phyloP scores from a whole-genome alignment of 768 basidiomycete species.

The Hygrocybe coccinea region DNA sequence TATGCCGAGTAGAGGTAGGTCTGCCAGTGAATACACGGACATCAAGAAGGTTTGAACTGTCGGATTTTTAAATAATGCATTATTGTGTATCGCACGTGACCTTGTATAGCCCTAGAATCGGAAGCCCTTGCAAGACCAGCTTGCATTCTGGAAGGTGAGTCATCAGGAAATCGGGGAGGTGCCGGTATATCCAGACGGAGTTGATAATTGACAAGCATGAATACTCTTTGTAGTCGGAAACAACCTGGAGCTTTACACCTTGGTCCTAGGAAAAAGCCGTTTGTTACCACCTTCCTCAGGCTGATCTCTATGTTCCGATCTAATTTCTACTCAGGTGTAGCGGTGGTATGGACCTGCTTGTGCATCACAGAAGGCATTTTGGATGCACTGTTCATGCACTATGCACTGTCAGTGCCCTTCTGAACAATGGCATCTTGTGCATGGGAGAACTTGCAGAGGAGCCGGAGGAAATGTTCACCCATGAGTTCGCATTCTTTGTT shows the following conservation, averaged over 20 bases:
- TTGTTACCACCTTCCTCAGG: neutral
- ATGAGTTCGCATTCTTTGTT: neutral
- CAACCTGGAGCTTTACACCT: neutral
- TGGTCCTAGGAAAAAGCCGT: slow-evolving; percentile 1
- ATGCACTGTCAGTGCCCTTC: neutral
- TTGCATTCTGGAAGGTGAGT: no score
- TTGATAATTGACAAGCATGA: no score
- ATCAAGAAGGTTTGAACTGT: no score
- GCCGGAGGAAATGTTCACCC: neutral
- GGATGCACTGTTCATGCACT: neutral
- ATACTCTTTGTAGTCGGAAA: no score
- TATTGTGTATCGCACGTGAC: no score
- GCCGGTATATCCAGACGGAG: no score
- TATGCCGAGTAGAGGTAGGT: neutral
- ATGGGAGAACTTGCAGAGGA: neutral
- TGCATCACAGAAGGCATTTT: neutral
- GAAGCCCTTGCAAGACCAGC: no score
- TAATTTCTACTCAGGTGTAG: neutral
- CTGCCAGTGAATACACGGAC: neutral
- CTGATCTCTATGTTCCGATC: neutral
- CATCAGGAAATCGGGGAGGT: no score
- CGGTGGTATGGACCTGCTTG: neutral
- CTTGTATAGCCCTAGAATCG: no score
- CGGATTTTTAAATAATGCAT: no score
- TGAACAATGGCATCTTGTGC: neutral